Conservation (phyloP, 2,329 filamentous ascomycete genomes). For the Fusarium poae region DNA sequence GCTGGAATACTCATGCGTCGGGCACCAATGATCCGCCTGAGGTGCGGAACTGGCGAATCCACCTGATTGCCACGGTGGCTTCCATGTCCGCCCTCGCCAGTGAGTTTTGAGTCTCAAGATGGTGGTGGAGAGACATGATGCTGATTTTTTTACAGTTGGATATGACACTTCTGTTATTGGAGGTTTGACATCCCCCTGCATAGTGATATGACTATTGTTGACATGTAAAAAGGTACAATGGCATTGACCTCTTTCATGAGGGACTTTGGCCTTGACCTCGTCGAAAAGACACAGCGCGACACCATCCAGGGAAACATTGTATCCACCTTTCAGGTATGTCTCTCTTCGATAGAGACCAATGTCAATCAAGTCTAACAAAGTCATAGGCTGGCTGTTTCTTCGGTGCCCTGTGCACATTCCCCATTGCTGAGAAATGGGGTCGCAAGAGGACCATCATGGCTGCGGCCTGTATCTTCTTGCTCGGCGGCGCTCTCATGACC, state of each 20-base stretch:
- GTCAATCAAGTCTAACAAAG: constrained; percentile 3
- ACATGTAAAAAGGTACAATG: constrained; percentile 49
- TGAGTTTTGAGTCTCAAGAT: constrained; percentile 25
- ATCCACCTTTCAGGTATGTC: constrained; percentile 51
- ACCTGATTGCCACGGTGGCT: constrained; percentile 51
- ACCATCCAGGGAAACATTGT: constrained; percentile 57
- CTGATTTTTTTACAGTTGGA: constrained; percentile 44
- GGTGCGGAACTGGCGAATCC: constrained; percentile 54
- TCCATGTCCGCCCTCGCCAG: constrained; percentile 54
- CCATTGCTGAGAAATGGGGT: constrained; percentile 62
- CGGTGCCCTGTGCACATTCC: constrained; percentile 58
- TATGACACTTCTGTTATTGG: constrained; percentile 58
- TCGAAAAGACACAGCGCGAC: constrained; percentile 47
- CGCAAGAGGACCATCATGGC: constrained; percentile 61
- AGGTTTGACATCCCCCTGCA: constrained; percentile 16
- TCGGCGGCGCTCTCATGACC: constrained; percentile 55
- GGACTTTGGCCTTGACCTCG: constrained; percentile 52
- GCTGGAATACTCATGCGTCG: constrained; percentile 55
- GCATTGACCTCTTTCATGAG: constrained; percentile 54
- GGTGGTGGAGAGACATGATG: accelerated
- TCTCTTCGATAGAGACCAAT: accelerated
- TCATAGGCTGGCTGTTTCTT: constrained; percentile 57
- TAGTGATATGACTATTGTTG: background rate
- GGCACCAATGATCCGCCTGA: constrained; percentile 53
- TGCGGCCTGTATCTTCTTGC: constrained; percentile 58